Base-by-base conservation (phyloP, 768 basidiomycete species). In the Leccinum arenicola region DNA sequence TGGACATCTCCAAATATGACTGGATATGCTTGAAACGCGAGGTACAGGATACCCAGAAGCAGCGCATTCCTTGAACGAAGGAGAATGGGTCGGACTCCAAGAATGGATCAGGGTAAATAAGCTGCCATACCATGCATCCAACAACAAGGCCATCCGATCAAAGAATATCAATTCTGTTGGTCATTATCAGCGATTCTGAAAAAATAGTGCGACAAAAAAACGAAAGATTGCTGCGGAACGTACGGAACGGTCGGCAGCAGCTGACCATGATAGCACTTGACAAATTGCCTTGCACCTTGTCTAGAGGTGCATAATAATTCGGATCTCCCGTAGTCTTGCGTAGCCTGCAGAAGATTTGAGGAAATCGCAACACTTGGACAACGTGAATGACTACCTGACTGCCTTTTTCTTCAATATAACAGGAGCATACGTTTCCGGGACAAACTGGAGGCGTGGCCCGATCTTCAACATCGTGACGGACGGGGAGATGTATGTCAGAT, bases 101-200 rank as follows among this genome's bases (percentile, higher is more conserved):
- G 1, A 19, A 48, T 40, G 9, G 10, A 50, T 55, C 31, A 36
- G 29, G 21, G 27, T 29, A 31, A 66, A 29, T 38, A 38, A 45
- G 11, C 11, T 45, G 9, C 6, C 79, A 3, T 70, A 87, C 91
- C 91, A 93, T 14, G 81, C 69, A 68, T 91, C 80, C 9, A 93
- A 76, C 5, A 87, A 71, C 4, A 92, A 76, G 0, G 87, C 87
- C 89, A 93, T 93, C n/a, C 81, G 78, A 63, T 95, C 89, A 52
- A 77, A 81, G 0, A 82, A 45, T 5, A 90, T 73, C 6, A 91
- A 74, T 68, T 85, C 88, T 89, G 59, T 36, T 17, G 56, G 19
- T 17, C 19, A 21, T 45, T 12, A 19, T 45, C 10, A 45, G 43
- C 10, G 2, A 45, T 12, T 12, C 11, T 6, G 2, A 43, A 43